These are phyloP conservation scores for Triadica sebifera DNA, from an alignment of 345 rosid genomes.

Conservation along the genomic window DNA sequence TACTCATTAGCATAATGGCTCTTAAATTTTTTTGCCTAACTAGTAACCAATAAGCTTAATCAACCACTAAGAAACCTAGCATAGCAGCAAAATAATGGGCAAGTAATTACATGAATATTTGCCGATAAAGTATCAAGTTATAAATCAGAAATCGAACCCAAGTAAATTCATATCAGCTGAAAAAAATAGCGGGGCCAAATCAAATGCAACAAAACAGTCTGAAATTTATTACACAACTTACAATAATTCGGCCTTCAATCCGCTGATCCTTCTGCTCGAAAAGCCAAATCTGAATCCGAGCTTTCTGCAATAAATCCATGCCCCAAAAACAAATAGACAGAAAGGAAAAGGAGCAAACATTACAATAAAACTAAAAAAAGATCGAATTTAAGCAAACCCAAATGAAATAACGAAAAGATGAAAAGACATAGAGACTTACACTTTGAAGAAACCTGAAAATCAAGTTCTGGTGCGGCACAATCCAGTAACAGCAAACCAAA, in stretches of 20 bases:
- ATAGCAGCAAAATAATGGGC: not conserved
- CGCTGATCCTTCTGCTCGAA: constrained; percentile 94
- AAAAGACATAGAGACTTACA: constrained; percentile 38
- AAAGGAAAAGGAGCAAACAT: not conserved
- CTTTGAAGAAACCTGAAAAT: constrained; percentile 96
- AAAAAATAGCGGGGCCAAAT: no score
- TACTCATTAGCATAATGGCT: not conserved
- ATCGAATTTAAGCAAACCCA: not conserved
- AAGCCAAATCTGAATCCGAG: constrained; percentile 96
- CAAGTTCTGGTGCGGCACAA: constrained; percentile 53
- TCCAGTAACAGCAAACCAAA: not conserved
- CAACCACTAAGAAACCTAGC: not conserved
- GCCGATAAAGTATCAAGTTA: not conserved
- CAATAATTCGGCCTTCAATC: constrained; percentile 77
- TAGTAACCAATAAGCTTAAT: not conserved
- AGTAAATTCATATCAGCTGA: not conserved
- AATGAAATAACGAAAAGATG: not conserved
- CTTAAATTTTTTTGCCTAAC: not conserved
- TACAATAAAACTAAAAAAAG: not conserved
- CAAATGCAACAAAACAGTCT: not conserved
- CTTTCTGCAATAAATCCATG: constrained; percentile 54
- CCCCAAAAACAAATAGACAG: not conserved
- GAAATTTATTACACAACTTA: constrained; percentile 25
- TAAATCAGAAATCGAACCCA: not conserved
- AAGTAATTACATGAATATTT: not conserved